phyloP scores from a whole-genome alignment of 2,329 filamentous ascomycete genomes.

The Penicillium polonicum region DNA sequence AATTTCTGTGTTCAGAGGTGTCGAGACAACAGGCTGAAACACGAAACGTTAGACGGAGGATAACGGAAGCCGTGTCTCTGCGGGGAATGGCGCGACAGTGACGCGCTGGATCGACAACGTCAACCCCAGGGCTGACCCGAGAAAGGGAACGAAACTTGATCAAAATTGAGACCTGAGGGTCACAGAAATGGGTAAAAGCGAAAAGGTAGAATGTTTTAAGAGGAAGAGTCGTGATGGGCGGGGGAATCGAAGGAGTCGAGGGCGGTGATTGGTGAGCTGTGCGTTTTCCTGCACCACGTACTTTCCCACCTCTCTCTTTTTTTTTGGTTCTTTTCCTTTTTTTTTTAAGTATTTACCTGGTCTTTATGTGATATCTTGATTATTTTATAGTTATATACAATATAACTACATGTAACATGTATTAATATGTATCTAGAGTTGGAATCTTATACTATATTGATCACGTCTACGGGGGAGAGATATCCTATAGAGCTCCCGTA shows the following conservation, averaged over 20 bases:
- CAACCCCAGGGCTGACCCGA: constrained; percentile 19
- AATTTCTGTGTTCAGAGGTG: background rate
- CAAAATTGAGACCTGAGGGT: constrained; percentile 6
- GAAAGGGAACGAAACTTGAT: constrained; percentile 1
- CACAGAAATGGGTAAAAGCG: constrained; percentile 3
- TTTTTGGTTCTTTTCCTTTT: background rate
- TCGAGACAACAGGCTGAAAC: constrained; percentile 6
- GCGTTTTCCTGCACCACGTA: constrained; percentile 12
- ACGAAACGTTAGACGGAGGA: constrained; percentile 17
- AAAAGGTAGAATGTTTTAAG: constrained; percentile 10
- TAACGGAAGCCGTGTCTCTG: constrained; percentile 24
- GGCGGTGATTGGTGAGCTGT: constrained; percentile 28
- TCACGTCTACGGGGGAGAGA: background rate
- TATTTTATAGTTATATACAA: background rate
- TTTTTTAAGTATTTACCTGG: background rate
- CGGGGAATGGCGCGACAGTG: constrained; percentile 27
- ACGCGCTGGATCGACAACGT: constrained; percentile 25
- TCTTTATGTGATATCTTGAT: background rate
- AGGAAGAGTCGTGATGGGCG: constrained; percentile 8
- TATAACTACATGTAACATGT: background rate
- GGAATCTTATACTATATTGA: background rate
- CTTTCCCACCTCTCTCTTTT: constrained; percentile 9
- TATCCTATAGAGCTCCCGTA: background rate
- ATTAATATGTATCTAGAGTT: background rate
- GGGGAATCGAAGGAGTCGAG: constrained; percentile 12